A percentile compares a stretch with the other conserved stretches of the same genome.
phyloP scores from a whole-genome alignment of 805 yeast species.

The Suhomyces xylopsoci region DNA sequence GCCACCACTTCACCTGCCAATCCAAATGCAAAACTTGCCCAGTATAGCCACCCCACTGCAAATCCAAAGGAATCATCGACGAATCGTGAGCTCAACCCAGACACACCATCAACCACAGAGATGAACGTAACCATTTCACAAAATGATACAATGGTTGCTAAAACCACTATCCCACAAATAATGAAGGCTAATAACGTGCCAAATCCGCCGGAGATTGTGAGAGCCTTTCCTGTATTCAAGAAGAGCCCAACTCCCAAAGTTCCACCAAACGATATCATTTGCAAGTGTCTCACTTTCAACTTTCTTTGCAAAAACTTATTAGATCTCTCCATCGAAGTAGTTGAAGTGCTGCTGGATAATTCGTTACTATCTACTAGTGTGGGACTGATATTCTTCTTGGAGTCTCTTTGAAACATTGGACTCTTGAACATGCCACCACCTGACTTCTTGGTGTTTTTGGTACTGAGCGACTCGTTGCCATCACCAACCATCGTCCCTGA shows the following conservation, averaged over 20 bases:
- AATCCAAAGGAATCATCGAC: constrained; percentile 78
- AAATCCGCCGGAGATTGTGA: constrained; percentile 71
- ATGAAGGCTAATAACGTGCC: constrained; percentile 69
- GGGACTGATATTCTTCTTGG: neutral
- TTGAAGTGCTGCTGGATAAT: neutral
- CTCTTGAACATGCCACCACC: neutral
- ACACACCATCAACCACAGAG: constrained; percentile 75
- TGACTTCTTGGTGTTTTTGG: constrained; percentile 3
- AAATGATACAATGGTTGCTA: constrained; percentile 67
- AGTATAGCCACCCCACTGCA: constrained; percentile 70
- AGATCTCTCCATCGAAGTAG: neutral
- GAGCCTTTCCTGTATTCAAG: constrained; percentile 68
- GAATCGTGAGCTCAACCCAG: constrained; percentile 71
- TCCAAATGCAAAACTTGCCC: constrained; percentile 68
- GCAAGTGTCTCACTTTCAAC: constrained; percentile 63
- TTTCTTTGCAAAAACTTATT: constrained; percentile 48
- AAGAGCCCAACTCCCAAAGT: constrained; percentile 76
- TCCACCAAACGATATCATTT: constrained; percentile 77
- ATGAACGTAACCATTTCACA: constrained; percentile 81
- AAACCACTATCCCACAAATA: constrained; percentile 61
- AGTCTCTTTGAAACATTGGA: neutral
- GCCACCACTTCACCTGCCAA: constrained; percentile 81
- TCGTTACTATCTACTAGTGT: neutral
- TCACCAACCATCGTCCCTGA: neutral
- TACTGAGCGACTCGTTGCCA: neutral